phyloP scores from a whole-genome alignment of 352 stramenopile species.

The Discostella stelligera region DNA sequence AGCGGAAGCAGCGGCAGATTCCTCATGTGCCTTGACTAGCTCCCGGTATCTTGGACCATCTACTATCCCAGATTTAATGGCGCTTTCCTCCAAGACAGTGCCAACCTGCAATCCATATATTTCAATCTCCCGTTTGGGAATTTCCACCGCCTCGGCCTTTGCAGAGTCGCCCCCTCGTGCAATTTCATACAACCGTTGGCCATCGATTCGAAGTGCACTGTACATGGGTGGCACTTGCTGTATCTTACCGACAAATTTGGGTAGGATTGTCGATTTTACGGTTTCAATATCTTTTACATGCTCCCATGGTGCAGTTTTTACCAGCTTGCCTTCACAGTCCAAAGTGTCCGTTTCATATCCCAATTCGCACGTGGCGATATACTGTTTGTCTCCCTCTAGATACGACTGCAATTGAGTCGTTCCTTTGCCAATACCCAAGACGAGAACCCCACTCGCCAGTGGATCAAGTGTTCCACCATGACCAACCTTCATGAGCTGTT shows the following conservation, averaged over 20 bases:
- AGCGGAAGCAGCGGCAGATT: conserved; percentile 1
- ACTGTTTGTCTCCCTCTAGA: conserved; percentile 79
- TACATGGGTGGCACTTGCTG: conserved; percentile 83
- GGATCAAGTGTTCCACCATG: conserved; percentile 88
- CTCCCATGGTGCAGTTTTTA: conserved; percentile 56
- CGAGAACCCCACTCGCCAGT: conserved; percentile 82
- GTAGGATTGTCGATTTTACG: conserved; percentile 54
- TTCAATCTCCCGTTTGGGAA: conserved; percentile 60
- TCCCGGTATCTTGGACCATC: conserved; percentile 36
- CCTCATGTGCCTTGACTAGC: conserved; percentile 5
- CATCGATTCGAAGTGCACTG: conserved; percentile 78
- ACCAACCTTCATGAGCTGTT: conserved; percentile 79
- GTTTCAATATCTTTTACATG: conserved; percentile 58
- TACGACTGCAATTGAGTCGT: conserved; percentile 80
- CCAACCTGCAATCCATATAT: conserved; percentile 63
- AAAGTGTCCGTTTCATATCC: conserved; percentile 83
- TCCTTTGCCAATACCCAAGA: conserved; percentile 82
- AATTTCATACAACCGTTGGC: conserved; percentile 82
- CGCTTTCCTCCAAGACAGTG: conserved; percentile 20
- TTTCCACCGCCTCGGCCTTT: conserved; percentile 63
- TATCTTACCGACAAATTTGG: conserved; percentile 78
- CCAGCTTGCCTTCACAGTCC: conserved; percentile 77
- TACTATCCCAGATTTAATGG: conserved; percentile 34
- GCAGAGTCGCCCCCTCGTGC: conserved; percentile 55
- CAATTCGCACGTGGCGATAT: conserved; percentile 66